Percentiles rank a stretch among this genome's conserved stretches.
Conservation (phyloP, 2,329 filamentous ascomycete species). For the Talaromyces sp. region DNA sequence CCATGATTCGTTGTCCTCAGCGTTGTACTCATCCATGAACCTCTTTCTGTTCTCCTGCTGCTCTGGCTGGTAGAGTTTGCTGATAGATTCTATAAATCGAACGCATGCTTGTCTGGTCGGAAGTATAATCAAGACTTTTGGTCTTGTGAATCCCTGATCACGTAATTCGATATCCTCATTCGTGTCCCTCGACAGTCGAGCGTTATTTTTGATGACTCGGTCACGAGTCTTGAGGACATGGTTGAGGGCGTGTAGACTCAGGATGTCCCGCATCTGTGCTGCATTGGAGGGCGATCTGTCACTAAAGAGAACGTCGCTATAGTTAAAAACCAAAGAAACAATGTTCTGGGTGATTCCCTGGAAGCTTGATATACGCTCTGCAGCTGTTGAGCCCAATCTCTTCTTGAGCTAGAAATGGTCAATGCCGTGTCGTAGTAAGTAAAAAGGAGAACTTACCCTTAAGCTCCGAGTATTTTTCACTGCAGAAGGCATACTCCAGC, state of each 20-base stretch:
- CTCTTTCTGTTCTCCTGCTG: constrained; percentile 94
- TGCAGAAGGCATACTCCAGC: constrained; percentile 27
- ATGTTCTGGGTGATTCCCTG: constrained; percentile 61
- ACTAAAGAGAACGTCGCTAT: constrained; percentile 75
- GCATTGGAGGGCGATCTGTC: constrained; percentile 68
- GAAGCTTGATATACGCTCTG: constrained; percentile 55
- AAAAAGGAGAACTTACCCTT: constrained; percentile 30
- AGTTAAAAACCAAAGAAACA: constrained; percentile 71
- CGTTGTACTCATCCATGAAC: constrained; percentile 78
- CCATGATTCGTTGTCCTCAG: constrained; percentile 64
- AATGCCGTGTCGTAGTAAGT: background rate
- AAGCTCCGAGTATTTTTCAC: constrained; percentile 32
- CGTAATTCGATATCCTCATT: constrained; percentile 68
- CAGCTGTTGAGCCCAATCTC: constrained; percentile 57
- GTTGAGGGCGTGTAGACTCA: constrained; percentile 81
- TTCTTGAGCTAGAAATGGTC: constrained; percentile 63
- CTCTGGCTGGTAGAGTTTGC: constrained; percentile 71
- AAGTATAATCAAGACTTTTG: constrained; percentile 85
- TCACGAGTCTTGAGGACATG: constrained; percentile 93
- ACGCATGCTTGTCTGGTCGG: constrained; percentile 86
- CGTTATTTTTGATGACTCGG: constrained; percentile 86
- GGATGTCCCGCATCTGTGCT: constrained; percentile 63
- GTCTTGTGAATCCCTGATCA: constrained; percentile 92
- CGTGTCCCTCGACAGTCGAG: constrained; percentile 66
- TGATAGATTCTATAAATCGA: constrained; percentile 71